phyloP scores from a whole-genome alignment of 345 rosid species.

The Linum lewisii region DNA sequence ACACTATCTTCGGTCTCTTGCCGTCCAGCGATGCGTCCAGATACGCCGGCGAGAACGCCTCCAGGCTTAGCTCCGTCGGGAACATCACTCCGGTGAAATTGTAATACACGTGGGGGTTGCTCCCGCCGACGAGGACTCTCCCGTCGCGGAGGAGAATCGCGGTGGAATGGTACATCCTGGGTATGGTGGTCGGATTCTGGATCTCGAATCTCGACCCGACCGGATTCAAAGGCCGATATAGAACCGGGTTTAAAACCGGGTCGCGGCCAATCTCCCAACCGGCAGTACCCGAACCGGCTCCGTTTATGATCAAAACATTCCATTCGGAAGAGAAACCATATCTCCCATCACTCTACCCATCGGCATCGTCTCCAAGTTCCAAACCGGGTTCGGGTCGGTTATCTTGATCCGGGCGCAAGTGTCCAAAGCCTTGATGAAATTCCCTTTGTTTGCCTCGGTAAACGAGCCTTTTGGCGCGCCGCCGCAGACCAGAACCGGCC shows the following conservation, averaged over 20 bases:
- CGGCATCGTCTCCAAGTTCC: slow-evolving; percentile 79
- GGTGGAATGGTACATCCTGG: slow-evolving; percentile 85
- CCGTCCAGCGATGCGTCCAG: slow-evolving; percentile 21
- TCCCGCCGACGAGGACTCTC: slow-evolving; percentile 70
- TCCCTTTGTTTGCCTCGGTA: slow-evolving; percentile 14
- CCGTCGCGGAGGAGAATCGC: slow-evolving; percentile 70
- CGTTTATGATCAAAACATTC: slow-evolving; percentile 66
- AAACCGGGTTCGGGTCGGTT: slow-evolving; percentile 51
- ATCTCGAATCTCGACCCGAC: slow-evolving; percentile 36
- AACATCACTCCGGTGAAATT: slow-evolving; percentile 46
- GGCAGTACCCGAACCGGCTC: slow-evolving; percentile 50
- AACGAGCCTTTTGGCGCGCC: slow-evolving; percentile 69
- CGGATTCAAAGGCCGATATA: slow-evolving; percentile 39
- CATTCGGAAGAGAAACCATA: slow-evolving; percentile 69
- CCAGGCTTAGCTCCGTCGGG: slow-evolving; percentile 68
- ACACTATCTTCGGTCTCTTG: slow-evolving; percentile 37
- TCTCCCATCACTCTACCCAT: slow-evolving; percentile 69
- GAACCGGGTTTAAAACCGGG: slow-evolving; percentile 51
- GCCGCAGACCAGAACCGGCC: slow-evolving; percentile 62
- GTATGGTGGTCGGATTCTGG: slow-evolving; percentile 38
- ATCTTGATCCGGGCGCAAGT: slow-evolving; percentile 70
- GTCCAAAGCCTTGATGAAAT: slow-evolving; percentile 43
- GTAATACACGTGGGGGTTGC: slow-evolving; percentile 58
- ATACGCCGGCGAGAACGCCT: slow-evolving; percentile 62
- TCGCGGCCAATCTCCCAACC: slow-evolving; percentile 64